Conservation (phyloP, 2,329 filamentous ascomycete species). For the Monilinia laxa region DNA sequence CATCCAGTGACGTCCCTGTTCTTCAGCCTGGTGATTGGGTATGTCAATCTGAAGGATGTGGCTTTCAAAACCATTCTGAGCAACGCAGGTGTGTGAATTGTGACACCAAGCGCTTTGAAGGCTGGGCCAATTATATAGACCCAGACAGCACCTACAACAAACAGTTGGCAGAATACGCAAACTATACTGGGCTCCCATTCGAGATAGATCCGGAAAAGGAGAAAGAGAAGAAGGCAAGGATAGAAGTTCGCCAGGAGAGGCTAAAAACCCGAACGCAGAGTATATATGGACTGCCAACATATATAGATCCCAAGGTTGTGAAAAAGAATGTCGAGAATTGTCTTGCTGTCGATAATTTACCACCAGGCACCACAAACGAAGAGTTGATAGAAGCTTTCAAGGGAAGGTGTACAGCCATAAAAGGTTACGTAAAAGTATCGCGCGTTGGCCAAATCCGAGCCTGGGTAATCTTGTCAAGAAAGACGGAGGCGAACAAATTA, state of each 20-base stretch:
- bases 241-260: conserved; percentile 1
- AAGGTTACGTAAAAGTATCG: neutral
- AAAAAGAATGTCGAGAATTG: conserved; percentile 12
- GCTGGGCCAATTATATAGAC: conserved; percentile 7
- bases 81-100: neutral
- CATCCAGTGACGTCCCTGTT: neutral
- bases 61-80: neutral
- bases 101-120: neutral
- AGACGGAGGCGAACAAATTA: conserved; percentile 5
- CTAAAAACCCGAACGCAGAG: neutral
- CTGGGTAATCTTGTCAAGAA: neutral
- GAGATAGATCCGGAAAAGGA: conserved; percentile 8
- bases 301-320: neutral
- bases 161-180: neutral
- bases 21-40: neutral
- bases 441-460: rapidly evolving
- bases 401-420: conserved; percentile 8
- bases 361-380: neutral
- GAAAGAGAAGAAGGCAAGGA: neutral
- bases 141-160: neutral
- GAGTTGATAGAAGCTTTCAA: conserved; percentile 14
- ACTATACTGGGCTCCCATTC: conserved; percentile 1
- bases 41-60: neutral
- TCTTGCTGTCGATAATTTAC: neutral
- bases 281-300: conserved; percentile 14